phyloP scores from a whole-genome alignment of 106 monocot species.

The Narthecium ossifragum region DNA sequence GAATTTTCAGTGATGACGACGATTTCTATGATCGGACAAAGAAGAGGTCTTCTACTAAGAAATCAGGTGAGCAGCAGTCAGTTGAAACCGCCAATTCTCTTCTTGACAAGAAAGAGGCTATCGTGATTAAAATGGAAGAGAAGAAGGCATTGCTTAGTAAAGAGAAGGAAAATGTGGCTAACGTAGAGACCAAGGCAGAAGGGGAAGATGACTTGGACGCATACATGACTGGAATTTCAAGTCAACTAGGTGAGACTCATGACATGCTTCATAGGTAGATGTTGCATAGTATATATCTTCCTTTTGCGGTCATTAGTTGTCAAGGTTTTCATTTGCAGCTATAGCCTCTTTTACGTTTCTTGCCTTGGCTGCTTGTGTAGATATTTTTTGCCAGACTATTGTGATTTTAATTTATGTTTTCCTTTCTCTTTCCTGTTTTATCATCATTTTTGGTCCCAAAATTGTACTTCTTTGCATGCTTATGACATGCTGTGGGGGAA shows the following conservation, averaged over 20 bases:
- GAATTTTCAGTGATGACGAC: conserved; percentile 77
- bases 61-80: conserved; percentile 38
- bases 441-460: no score
- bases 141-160: conserved; percentile 44
- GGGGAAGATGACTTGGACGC: conserved; percentile 85
- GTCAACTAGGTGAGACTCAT: conserved; percentile 72
- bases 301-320: no score
- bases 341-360: no score
- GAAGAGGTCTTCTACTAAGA: conserved; percentile 33
- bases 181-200: conserved; percentile 9
- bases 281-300: no score
- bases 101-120: conserved; percentile 72
- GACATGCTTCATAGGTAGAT: no score
- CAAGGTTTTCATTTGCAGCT: no score
- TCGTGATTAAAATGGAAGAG: conserved; percentile 62
- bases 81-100: conserved; percentile 94
- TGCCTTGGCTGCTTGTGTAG: no score
- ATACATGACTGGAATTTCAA: conserved; percentile 81
- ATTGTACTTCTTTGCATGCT: no score
- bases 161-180: conserved; percentile 36
- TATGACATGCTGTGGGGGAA: no score
- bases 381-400: no score
- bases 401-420: no score
- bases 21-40: conserved; percentile 95
- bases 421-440: no score